These are phyloP conservation scores for Brassica juncea DNA, from an alignment of 345 rosid genomes.

Conservation along the genomic window DNA sequence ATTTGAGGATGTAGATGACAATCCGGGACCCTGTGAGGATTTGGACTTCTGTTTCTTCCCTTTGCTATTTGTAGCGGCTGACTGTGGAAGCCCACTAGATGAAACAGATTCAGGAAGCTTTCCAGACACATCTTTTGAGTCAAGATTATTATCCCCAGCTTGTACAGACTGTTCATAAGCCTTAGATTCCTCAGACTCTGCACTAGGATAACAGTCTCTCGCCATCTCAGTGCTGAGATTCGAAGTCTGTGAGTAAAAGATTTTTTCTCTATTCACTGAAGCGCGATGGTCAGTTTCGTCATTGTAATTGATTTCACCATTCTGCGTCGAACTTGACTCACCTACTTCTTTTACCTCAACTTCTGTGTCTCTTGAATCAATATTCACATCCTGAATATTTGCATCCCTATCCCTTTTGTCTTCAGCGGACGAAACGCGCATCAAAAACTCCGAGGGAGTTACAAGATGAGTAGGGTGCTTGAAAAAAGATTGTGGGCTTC, in stretches of 20 bases:
- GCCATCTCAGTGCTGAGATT: conserved; percentile 65
- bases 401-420: conserved; percentile 50
- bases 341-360: conserved; percentile 68
- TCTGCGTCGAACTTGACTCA: conserved; percentile 51
- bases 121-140: conserved; percentile 46
- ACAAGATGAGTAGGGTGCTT: conserved; percentile 82
- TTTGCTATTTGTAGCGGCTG: conserved; percentile 49
- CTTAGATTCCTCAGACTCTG: conserved; percentile 48
- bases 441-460: conserved; percentile 79
- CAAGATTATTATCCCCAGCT: conserved; percentile 45
- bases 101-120: conserved; percentile 51
- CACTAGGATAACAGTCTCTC: conserved; percentile 50
- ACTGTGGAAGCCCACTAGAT: conserved; percentile 42
- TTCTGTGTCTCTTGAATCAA: conserved; percentile 47
- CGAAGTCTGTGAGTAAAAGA: conserved; percentile 67
- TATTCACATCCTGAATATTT: conserved; percentile 51
- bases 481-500: conserved; percentile 50
- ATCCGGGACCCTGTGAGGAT: conserved; percentile 51
- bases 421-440: conserved; percentile 64
- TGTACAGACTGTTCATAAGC: conserved; percentile 40
- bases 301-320: conserved; percentile 48
- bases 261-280: conserved; percentile 52
- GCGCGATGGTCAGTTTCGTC: conserved; percentile 45
- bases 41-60: conserved; percentile 66
- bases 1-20: conserved; percentile 57